These are phyloP conservation scores for Fusarium sp. DNA, from an alignment of 2,329 filamentous ascomycete genomes.

Conservation along the genomic window DNA sequence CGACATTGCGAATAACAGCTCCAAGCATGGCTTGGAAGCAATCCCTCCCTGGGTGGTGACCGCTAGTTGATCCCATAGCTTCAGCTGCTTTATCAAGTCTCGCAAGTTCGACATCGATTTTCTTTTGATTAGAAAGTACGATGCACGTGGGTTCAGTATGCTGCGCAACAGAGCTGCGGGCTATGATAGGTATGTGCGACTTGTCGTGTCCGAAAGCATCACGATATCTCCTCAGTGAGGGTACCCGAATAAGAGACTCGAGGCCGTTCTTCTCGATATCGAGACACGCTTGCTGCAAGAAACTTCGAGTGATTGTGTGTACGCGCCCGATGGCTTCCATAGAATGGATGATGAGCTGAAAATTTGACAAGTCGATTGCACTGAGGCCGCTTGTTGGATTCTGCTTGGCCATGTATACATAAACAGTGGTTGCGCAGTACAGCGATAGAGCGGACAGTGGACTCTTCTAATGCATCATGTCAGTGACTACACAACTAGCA, in stretches of 20 bases:
- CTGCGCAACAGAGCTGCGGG: slow-evolving; percentile 56
- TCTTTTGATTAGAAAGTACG: slow-evolving; percentile 37
- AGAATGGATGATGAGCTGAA: slow-evolving; percentile 81
- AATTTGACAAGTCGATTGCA: slow-evolving; percentile 57
- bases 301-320: slow-evolving; percentile 82
- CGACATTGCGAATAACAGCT: slow-evolving; percentile 48
- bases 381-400: slow-evolving; percentile 69
- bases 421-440: slow-evolving; percentile 86
- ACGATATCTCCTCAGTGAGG: slow-evolving; percentile 50
- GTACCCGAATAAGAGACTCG: slow-evolving; percentile 50
- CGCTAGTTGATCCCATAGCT: background rate
- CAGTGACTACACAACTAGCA: background rate
- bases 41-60: slow-evolving; percentile 31
- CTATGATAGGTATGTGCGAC: slow-evolving; percentile 61
- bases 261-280: slow-evolving; percentile 73
- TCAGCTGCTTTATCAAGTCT: slow-evolving; percentile 10
- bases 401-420: slow-evolving; percentile 80
- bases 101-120: slow-evolving; percentile 16
- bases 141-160: slow-evolving; percentile 56
- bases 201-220: slow-evolving; percentile 45
- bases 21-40: slow-evolving; percentile 51
- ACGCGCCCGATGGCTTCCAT: slow-evolving; percentile 80
- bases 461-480: slow-evolving; percentile 45
- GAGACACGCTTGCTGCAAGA: slow-evolving; percentile 85
- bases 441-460: slow-evolving; percentile 74